These are phyloP conservation scores for Patellaria atrata DNA, from an alignment of 495 filamentous ascomycete genomes.

Conservation along the genomic window DNA sequence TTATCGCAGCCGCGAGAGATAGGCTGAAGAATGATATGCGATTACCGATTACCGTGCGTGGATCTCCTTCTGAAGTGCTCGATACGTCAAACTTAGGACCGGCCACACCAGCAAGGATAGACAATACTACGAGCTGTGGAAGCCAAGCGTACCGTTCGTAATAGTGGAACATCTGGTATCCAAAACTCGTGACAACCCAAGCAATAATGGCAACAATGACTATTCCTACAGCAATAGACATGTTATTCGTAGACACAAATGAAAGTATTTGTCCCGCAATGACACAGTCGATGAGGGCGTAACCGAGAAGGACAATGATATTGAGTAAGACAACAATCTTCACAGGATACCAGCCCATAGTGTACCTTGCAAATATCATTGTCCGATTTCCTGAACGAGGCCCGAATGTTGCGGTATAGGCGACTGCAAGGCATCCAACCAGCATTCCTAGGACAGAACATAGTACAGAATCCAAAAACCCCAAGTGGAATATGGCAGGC, in stretches of 20 bases:
- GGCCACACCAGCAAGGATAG: conserved; percentile 53
- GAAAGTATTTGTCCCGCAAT: conserved; percentile 63
- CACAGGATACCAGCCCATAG: conserved; percentile 70
- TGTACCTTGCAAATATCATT: conserved; percentile 48
- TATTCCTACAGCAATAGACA: conserved; percentile 60
- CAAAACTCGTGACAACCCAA: conserved; percentile 57
- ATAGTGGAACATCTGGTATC: conserved; percentile 54
- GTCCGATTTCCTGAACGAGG: conserved; percentile 57
- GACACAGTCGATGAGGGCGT: conserved; percentile 54
- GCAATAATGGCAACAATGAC: conserved; percentile 52
- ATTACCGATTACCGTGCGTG: conserved; percentile 42
- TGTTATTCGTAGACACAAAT: conserved; percentile 46
- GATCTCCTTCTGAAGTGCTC: conserved; percentile 34
- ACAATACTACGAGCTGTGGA: conserved; percentile 49
- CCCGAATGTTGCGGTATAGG: conserved; percentile 62
- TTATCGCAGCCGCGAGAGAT: conserved; percentile 48
- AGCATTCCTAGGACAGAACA: conserved; percentile 49
- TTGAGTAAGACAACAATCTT: conserved; percentile 61
- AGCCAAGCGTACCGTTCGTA: conserved; percentile 63
- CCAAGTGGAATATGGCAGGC: conserved; percentile 51
- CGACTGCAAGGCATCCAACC: conserved; percentile 40
- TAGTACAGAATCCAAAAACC: conserved; percentile 50
- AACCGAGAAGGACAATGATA: conserved; percentile 57
- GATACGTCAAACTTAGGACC: conserved; percentile 47
- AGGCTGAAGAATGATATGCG: conserved; percentile 55